These are phyloP conservation scores for Mucor piriformis DNA, from an alignment of 371 early-diverging fungal genomes.

Conservation along the genomic window DNA sequence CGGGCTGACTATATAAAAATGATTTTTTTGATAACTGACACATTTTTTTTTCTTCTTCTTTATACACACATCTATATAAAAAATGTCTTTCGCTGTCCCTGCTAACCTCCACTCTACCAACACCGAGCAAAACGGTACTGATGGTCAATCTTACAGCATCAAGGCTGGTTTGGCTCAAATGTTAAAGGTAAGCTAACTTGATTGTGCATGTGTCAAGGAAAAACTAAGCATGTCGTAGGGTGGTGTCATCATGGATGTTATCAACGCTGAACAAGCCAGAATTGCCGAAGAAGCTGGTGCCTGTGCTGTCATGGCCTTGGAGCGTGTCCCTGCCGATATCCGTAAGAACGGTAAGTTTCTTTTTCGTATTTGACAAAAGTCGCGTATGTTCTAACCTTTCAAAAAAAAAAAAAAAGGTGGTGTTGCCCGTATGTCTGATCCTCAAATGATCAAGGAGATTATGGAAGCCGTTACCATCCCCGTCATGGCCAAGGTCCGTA, in stretches of 20 bases:
- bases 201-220: background rate
- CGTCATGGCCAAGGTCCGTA: slow-evolving; percentile 98
- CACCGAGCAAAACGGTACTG: slow-evolving; percentile 40
- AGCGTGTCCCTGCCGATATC: slow-evolving; percentile 98
- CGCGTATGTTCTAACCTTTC: background rate
- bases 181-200: slow-evolving; percentile 78
- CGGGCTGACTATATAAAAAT: slow-evolving; percentile 12
- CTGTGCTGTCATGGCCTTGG: slow-evolving; percentile 97
- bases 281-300: slow-evolving; percentile 99
- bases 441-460: slow-evolving; percentile 96
- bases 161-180: slow-evolving; percentile 97
- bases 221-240: slow-evolving; percentile 54
- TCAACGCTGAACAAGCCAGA: slow-evolving; percentile 95
- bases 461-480: slow-evolving; percentile 95
- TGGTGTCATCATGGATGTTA: slow-evolving; percentile 99
- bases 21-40: slow-evolving; percentile 51
- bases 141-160: slow-evolving; percentile 63
- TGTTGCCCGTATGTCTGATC: slow-evolving; percentile 98
- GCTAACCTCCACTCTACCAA: slow-evolving; percentile 68
- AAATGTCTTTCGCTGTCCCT: slow-evolving; percentile 60
- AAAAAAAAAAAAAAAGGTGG: slow-evolving; percentile 66
- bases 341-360: slow-evolving; percentile 82
- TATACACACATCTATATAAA: slow-evolving; percentile 5
- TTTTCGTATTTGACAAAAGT: background rate
- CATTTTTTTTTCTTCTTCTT: slow-evolving; percentile 19